A percentile compares a stretch with the other conserved stretches of the same genome.
phyloP scores from a whole-genome alignment of 306 rosid species.

The Acacia confusa region DNA sequence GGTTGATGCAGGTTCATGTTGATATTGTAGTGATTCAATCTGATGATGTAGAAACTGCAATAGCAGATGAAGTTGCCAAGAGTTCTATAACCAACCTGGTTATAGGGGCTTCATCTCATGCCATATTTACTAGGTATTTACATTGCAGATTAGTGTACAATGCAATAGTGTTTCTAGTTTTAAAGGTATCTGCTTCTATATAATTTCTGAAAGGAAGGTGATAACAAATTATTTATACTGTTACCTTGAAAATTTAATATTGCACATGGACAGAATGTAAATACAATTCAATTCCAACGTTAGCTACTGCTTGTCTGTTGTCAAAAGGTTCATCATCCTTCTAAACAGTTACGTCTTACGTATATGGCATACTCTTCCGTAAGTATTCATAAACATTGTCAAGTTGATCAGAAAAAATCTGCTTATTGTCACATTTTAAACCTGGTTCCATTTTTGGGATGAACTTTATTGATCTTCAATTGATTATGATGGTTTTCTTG shows the following conservation, averaged over 20 bases:
- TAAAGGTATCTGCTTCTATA: neutral
- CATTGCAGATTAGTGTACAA: constrained; percentile 6
- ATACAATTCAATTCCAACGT: neutral
- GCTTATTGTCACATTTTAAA: neutral
- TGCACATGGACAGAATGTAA: neutral
- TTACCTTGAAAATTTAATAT: neutral
- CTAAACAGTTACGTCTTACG: neutral
- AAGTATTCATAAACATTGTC: neutral
- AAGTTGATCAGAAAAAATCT: neutral
- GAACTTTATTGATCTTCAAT: constrained; percentile 4
- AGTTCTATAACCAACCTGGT: constrained; percentile 59
- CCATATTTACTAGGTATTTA: constrained; percentile 77
- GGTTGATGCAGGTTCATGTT: constrained; percentile 66
- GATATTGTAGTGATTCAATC: constrained; percentile 76
- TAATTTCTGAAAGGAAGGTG: neutral
- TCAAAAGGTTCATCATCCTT: neutral
- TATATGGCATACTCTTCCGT: neutral
- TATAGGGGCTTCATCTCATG: constrained; percentile 75
- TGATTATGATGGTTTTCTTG: constrained; percentile 20
- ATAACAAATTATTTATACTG: neutral
- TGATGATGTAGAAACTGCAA: constrained; percentile 66
- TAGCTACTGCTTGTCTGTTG: neutral
- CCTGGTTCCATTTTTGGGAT: neutral
- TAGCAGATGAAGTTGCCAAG: constrained; percentile 71
- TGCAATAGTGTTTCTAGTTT: constrained; percentile 9